Evolutionary conservation across 352 stramenopile species (phyloP), one percentile per base, ranked within the genome.

Genomic region (Globisporangium canariense): DNA sequence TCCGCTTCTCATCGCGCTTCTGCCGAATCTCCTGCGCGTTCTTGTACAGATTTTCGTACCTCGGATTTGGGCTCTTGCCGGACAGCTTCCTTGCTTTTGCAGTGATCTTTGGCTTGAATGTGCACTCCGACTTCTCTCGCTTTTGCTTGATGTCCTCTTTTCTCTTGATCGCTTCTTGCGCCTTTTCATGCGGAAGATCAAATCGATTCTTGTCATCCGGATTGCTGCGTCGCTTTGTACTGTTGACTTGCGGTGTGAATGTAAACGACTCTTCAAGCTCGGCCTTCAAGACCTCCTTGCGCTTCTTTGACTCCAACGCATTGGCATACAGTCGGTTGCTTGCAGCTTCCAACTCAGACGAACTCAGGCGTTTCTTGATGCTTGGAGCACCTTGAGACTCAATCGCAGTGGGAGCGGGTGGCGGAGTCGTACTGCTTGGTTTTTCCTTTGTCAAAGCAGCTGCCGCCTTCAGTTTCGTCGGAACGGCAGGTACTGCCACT

Each of bases 1-100:
- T 66, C 7, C 84, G 76, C 60, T 90, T 93, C 40, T 86, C 79
- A 40, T 91, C 82, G 10, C 84, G 72, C 45, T 90, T 92, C 25
- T 76, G 71, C 55, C 89, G 80, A 9, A 92, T 73, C 54, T 88
- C 75, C 36, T 83, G 69, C 10, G 82, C 82, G 2, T 93, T 68
- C 32, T 80, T 78, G 60, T 94, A 94, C 0, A 94, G 54, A 45
- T 91, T 90, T 68, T 94, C 86, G 53, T 84, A 91, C 50, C 83
- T 75, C 22, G 79, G 74, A 3, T 70, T 75, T 9, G 67, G 60
- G 3, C 34, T 56, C 18, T 71, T 73, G 28, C 73, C 67, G 13
- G 79, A 45, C 34, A 90, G 64, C 47, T 76, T 79, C 59, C 83
- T 88, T 1, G 80, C 80, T 59, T 86, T 82, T 8, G 75, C 73